phyloP scores from a whole-genome alignment of 768 basidiomycete species.

The Suillus paluster region DNA sequence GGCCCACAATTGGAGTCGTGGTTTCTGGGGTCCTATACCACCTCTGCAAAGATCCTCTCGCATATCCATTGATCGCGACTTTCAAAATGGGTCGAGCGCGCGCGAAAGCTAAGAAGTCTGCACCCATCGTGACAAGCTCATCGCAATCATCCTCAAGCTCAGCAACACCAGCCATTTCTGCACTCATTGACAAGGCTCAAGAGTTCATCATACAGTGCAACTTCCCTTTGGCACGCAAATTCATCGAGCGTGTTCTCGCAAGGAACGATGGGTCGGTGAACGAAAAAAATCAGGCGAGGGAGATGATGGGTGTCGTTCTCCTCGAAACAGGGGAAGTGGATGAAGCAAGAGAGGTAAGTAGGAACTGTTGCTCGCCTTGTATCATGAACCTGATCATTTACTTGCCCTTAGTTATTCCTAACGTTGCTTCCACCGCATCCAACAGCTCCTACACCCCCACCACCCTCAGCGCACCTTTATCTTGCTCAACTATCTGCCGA shows the following conservation, averaged over 20 bases:
- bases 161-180: slow-evolving; percentile 48
- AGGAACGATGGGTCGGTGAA: slow-evolving; percentile 48
- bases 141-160: slow-evolving; percentile 22
- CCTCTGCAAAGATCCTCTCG: neutral
- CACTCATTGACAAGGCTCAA: slow-evolving; percentile 78
- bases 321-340: slow-evolving; percentile 82
- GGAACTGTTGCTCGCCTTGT: neutral
- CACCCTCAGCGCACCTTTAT: slow-evolving; percentile 83
- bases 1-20: no score
- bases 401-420: slow-evolving; percentile 56
- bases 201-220: slow-evolving; percentile 83
- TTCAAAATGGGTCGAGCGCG: slow-evolving; percentile 58
- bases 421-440: slow-evolving; percentile 63
- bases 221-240: slow-evolving; percentile 78
- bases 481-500: slow-evolving; percentile 85
- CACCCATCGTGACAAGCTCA: slow-evolving; percentile 22
- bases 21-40: slow-evolving; percentile 4
- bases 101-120: slow-evolving; percentile 42
- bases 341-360: slow-evolving; percentile 66
- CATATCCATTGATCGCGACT: slow-evolving; percentile 6
- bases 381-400: neutral
- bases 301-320: slow-evolving; percentile 79
- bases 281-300: slow-evolving; percentile 68
- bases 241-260: slow-evolving; percentile 69
- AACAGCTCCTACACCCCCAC: slow-evolving; percentile 60